Percentiles rank a stretch among this genome's conserved stretches.
Conservation (phyloP, 192 early-diverging fungal genomes). For the Linnemannia schmuckeri region DNA sequence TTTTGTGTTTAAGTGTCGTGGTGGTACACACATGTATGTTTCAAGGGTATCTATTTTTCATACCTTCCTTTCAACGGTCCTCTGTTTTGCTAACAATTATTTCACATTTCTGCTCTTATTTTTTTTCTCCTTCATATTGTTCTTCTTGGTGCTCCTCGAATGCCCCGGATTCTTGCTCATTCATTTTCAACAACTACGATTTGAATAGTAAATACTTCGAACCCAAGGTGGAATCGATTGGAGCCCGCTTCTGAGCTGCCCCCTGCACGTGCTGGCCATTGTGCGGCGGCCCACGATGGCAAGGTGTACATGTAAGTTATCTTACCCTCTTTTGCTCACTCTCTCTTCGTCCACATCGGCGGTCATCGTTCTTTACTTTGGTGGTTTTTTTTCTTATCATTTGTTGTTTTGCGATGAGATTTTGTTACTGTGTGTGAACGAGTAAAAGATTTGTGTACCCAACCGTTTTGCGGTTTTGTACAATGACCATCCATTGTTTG, state of each 20-base stretch:
- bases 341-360: not conserved
- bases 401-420: too few species aligned
- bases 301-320: conserved; percentile 49
- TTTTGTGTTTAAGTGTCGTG: not conserved
- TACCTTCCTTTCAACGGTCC: not conserved
- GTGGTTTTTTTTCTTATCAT: too few species aligned
- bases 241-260: conserved; percentile 55
- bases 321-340: too few species aligned
- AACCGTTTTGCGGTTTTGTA: not conserved
- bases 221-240: conserved; percentile 48
- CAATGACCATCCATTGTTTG: not conserved
- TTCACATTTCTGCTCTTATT: not conserved
- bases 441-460: not conserved
- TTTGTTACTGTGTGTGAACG: not conserved
- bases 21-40: not conserved
- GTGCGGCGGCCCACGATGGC: conserved; percentile 51
- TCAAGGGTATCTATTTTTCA: not conserved
- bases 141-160: not conserved
- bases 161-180: not conserved
- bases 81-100: not conserved
- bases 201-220: conserved; percentile 42
- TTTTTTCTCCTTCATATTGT: not conserved
- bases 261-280: conserved; percentile 56
- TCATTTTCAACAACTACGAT: not conserved
- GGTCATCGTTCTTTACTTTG: not conserved